Percentiles rank a stretch among this genome's conserved stretches.
Conservation (phyloP, 2,329 filamentous ascomycete genomes). For the Calonectria pteridis region DNA sequence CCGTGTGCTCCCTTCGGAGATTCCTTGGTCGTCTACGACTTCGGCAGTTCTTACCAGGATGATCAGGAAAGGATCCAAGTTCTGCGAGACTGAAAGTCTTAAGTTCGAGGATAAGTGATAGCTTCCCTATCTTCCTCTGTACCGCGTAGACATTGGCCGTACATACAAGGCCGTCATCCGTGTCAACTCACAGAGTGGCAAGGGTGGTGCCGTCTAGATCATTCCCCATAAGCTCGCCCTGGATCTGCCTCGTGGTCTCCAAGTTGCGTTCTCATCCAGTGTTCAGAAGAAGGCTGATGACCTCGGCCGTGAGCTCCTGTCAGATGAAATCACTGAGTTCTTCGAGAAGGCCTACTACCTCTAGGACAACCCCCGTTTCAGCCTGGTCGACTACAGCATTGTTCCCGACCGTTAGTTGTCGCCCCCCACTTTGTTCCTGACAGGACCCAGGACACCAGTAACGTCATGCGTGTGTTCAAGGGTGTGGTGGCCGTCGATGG, state of each 20-base stretch:
- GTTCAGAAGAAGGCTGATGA: constrained; percentile 86
- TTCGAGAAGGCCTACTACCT: constrained; percentile 92
- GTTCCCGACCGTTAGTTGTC: constrained; percentile 86
- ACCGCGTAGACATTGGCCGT: constrained; percentile 92
- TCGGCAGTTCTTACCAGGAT: constrained; percentile 93
- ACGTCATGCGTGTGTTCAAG: constrained; percentile 84
- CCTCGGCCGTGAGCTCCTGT: constrained; percentile 85
- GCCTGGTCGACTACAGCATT: constrained; percentile 92
- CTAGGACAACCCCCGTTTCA: constrained; percentile 85
- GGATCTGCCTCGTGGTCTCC: constrained; percentile 91
- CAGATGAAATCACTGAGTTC: constrained; percentile 86
- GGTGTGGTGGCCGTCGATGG: constrained; percentile 88
- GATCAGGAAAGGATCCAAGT: constrained; percentile 89
- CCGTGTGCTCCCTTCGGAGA: constrained; percentile 91
- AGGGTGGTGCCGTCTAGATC: constrained; percentile 95
- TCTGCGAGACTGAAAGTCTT: constrained; percentile 71
- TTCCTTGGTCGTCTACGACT: constrained; percentile 90
- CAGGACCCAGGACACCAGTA: constrained; percentile 81
- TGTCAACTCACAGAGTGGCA: constrained; percentile 97
- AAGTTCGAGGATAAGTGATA: constrained; percentile 81
- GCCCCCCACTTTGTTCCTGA: constrained; percentile 61
- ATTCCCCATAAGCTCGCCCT: constrained; percentile 90
- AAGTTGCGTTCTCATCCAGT: constrained; percentile 89
- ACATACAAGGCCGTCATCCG: constrained; percentile 99
- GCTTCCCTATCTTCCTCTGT: constrained; percentile 91